These are phyloP conservation scores for Geosmithia morbida DNA, from an alignment of 2,329 filamentous ascomycete genomes.

Conservation along the genomic window DNA sequence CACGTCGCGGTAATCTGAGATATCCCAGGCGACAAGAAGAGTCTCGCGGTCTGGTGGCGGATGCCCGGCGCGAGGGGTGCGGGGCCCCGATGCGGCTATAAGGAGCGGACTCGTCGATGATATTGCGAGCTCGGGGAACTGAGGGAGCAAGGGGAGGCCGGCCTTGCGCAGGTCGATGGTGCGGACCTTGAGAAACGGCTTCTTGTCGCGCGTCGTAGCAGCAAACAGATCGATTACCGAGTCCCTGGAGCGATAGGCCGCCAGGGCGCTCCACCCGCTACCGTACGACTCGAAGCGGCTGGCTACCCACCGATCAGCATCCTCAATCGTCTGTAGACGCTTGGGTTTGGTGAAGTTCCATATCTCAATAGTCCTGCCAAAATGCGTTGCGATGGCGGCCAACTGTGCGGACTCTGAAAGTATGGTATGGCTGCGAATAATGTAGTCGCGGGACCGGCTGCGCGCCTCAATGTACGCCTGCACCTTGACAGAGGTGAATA, in stretches of 20 bases:
- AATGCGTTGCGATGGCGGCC: slow-evolving; percentile 21
- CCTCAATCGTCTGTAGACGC: slow-evolving; percentile 20
- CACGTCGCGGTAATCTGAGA: slow-evolving; percentile 10
- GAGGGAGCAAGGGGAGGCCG: slow-evolving; percentile 19
- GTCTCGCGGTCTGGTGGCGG: slow-evolving; percentile 22
- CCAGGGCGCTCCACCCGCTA: slow-evolving; percentile 16
- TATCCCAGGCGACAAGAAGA: slow-evolving; percentile 23
- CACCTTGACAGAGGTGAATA: slow-evolving; percentile 33
- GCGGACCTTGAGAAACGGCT: slow-evolving; percentile 18
- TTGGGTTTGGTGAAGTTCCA: slow-evolving; percentile 23
- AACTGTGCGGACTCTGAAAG: slow-evolving; percentile 22
- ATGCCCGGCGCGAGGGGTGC: slow-evolving; percentile 19
- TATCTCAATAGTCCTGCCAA: slow-evolving; percentile 22
- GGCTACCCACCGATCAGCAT: slow-evolving; percentile 22
- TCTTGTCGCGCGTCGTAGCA: slow-evolving; percentile 14
- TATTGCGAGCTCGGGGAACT: slow-evolving; percentile 23
- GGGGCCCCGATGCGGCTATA: slow-evolving; percentile 21
- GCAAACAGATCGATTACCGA: slow-evolving; percentile 18
- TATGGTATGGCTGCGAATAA: slow-evolving; percentile 26
- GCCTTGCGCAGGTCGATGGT: slow-evolving; percentile 19
- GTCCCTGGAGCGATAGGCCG: slow-evolving; percentile 17
- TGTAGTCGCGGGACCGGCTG: slow-evolving; percentile 22
- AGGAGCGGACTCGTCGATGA: slow-evolving; percentile 23
- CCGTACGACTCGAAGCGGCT: slow-evolving; percentile 19
- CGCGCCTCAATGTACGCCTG: slow-evolving; percentile 22